These are phyloP conservation scores for Xylariaceae sp. DNA, from an alignment of 2,329 filamentous ascomycete species.

Conservation along the genomic window DNA sequence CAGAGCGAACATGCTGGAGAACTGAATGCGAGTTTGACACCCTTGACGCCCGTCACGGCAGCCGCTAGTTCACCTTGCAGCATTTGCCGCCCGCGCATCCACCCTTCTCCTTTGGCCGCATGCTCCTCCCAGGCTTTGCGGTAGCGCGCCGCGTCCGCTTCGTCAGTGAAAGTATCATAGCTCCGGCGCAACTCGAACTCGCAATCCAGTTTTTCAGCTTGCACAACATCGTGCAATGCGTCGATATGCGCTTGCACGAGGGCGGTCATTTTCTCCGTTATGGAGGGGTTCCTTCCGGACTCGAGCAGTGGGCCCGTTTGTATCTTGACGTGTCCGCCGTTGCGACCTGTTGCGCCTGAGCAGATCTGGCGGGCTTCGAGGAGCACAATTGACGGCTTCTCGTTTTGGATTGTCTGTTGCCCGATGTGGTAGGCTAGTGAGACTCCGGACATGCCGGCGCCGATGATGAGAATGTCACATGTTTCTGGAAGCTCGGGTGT, in stretches of 20 bases:
- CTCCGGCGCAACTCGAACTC: constrained; percentile 19
- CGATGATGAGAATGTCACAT: constrained; percentile 16
- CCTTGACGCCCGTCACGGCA: constrained; percentile 7
- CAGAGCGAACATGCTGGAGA: constrained; percentile 15
- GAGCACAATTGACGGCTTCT: constrained; percentile 11
- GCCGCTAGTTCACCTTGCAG: constrained; percentile 7
- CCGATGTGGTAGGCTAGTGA: constrained; percentile 13
- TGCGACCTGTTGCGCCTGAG: constrained; percentile 17
- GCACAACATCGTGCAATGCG: constrained; percentile 12
- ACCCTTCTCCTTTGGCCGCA: neutral
- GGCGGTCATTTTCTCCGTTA: constrained; percentile 2
- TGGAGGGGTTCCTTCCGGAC: neutral
- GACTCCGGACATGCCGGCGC: constrained; percentile 13
- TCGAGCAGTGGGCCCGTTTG: constrained; percentile 9
- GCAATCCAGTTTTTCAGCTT: constrained; percentile 14
- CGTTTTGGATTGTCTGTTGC: neutral
- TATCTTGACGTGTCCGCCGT: constrained; percentile 16
- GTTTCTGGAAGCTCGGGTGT: constrained; percentile 10
- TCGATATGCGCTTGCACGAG: constrained; percentile 9
- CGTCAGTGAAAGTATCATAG: constrained; percentile 11
- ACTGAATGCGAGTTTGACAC: constrained; percentile 8
- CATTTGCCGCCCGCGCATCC: constrained; percentile 10
- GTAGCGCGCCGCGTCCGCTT: constrained; percentile 1
- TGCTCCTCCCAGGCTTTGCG: constrained; percentile 1
- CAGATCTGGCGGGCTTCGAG: constrained; percentile 16